Evolutionary conservation across 2,329 filamentous ascomycete genomes (phyloP).

Genomic region (Stagonosporopsis cucurbitacearum): DNA sequence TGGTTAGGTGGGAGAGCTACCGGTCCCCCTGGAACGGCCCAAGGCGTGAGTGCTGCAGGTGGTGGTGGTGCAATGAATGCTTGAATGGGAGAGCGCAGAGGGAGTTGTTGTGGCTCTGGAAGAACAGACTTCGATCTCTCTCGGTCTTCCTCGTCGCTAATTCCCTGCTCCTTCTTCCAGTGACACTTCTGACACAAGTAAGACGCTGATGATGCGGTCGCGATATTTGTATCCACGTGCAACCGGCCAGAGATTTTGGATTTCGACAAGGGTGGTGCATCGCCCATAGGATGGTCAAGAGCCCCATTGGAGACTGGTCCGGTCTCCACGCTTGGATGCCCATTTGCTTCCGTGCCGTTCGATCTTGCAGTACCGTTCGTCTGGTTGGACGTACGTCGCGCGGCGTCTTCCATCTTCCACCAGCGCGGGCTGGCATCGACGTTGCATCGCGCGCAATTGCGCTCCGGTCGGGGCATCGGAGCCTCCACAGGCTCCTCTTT

Average conservation of each 20-base stretch:
- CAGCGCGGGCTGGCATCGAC: slow-evolving; percentile 74
- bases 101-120: slow-evolving; percentile 44
- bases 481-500: slow-evolving; percentile 49
- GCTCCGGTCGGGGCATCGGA: slow-evolving; percentile 37
- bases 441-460: slow-evolving; percentile 54
- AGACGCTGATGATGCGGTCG: slow-evolving; percentile 9
- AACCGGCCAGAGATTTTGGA: slow-evolving; percentile 23
- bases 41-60: slow-evolving; percentile 30
- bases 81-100: slow-evolving; percentile 43
- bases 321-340: slow-evolving; percentile 25
- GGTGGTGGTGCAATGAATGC: slow-evolving; percentile 30
- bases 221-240: slow-evolving; percentile 34
- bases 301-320: slow-evolving; percentile 30
- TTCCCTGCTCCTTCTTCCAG: slow-evolving; percentile 52
- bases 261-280: slow-evolving; percentile 34
- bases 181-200: slow-evolving; percentile 59
- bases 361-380: slow-evolving; percentile 29
- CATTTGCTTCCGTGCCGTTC: slow-evolving; percentile 32
- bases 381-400: background rate
- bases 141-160: slow-evolving; percentile 38
- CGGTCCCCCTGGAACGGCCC: slow-evolving; percentile 30
- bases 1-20: slow-evolving; percentile 26
- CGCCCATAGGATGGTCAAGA: slow-evolving; percentile 38
- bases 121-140: slow-evolving; percentile 38
- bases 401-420: slow-evolving; percentile 46